These are phyloP conservation scores for Tephrocybe sp. DNA, from an alignment of 768 basidiomycete species.

Conservation along the genomic window DNA sequence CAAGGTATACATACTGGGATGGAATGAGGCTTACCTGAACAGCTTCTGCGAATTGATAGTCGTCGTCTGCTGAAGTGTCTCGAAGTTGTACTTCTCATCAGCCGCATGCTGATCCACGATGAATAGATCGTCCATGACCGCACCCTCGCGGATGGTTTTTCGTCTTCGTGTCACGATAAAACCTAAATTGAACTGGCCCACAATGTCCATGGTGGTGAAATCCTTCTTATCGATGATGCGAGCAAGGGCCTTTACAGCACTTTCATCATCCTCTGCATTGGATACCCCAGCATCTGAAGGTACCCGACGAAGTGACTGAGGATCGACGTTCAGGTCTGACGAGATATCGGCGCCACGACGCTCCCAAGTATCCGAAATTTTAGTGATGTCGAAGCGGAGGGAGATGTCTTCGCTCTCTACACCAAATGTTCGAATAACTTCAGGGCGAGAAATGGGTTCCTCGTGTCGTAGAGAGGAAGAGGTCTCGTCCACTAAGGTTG, in stretches of 20 bases:
- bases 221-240: conserved; percentile 87
- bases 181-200: conserved; percentile 96
- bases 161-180: conserved; percentile 85
- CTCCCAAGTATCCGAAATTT: conserved; percentile 25
- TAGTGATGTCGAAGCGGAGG: conserved; percentile 34
- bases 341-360: conserved; percentile 6
- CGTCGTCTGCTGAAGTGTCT: conserved; percentile 89
- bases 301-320: conserved; percentile 13
- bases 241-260: conserved; percentile 66
- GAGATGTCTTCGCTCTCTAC: conserved; percentile 21
- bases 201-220: conserved; percentile 77
- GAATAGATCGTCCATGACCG: conserved; percentile 81
- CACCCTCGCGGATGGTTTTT: conserved; percentile 19
- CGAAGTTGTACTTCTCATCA: conserved; percentile 99
- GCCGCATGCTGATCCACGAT: conserved; percentile 97
- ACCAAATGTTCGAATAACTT: conserved; percentile 38
- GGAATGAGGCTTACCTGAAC: conserved; percentile 57
- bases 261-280: conserved; percentile 49
- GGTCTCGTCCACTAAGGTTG: conserved; percentile 16
- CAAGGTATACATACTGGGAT: background rate
- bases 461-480: conserved; percentile 14
- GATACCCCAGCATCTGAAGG: conserved; percentile 38
- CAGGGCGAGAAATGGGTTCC: conserved; percentile 31
- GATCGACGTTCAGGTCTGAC: background rate
- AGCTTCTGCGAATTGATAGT: conserved; percentile 84